Percentiles rank a stretch among this genome's conserved stretches.
phyloP scores from a whole-genome alignment of 2,329 filamentous ascomycete genomes.

The Didymella arachidicola region DNA sequence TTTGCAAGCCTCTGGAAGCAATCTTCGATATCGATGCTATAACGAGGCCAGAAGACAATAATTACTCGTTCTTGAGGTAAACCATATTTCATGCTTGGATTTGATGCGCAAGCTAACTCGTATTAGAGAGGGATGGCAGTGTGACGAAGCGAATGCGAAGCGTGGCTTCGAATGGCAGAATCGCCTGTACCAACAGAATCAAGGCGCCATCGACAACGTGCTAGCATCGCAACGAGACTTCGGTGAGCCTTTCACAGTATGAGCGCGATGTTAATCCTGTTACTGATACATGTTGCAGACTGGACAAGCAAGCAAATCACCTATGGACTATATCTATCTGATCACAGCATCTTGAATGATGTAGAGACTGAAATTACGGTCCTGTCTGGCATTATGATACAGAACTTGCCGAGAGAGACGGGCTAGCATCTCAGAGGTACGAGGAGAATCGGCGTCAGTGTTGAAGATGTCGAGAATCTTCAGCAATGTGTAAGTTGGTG shows the following conservation, averaged over 20 bases:
- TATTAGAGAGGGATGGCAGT: conserved; percentile 62
- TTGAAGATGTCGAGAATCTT: conserved; percentile 54
- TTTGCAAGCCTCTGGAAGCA: conserved; percentile 69
- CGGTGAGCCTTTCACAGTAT: conserved; percentile 27
- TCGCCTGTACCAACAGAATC: conserved; percentile 64
- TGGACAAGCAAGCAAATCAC: conserved; percentile 65
- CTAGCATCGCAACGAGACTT: conserved; percentile 59
- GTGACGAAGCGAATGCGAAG: conserved; percentile 62
- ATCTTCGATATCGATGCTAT: conserved; percentile 63
- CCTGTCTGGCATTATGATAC: conserved; percentile 64
- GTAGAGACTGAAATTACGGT: conserved; percentile 65
- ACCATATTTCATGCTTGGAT: background rate
- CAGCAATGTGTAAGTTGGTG: conserved; percentile 50
- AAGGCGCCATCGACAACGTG: conserved; percentile 47
- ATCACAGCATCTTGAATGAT: conserved; percentile 62
- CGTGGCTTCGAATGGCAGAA: conserved; percentile 64
- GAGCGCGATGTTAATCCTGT: background rate
- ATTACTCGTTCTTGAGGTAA: conserved; percentile 52
- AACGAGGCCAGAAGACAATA: conserved; percentile 63
- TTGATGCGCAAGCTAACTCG: background rate
- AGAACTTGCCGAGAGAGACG: conserved; percentile 62
- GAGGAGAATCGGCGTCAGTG: conserved; percentile 58
- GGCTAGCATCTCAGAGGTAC: conserved; percentile 64
- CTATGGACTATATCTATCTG: conserved; percentile 66
- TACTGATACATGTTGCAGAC: conserved; percentile 28